Conservation (phyloP, 495 filamentous ascomycete genomes). For the Glutinoglossum americanum region DNA sequence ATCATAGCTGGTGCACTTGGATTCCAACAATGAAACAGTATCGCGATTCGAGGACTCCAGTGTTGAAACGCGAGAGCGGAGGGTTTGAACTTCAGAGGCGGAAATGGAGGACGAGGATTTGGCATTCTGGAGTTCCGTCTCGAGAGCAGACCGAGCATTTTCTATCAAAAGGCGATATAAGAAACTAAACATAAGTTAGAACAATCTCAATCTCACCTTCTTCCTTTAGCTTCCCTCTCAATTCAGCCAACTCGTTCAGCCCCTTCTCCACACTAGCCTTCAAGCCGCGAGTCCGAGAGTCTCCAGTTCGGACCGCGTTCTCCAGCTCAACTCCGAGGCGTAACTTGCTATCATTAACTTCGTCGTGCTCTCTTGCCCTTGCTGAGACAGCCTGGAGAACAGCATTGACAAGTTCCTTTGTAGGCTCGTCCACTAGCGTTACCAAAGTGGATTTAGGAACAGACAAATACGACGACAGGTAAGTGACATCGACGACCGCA, state of each 20-base stretch:
- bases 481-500: slow-evolving; percentile 46
- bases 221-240: slow-evolving; percentile 55
- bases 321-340: slow-evolving; percentile 82
- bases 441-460: slow-evolving; percentile 46
- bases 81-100: slow-evolving; percentile 48
- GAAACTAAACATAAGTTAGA: neutral
- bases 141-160: slow-evolving; percentile 38
- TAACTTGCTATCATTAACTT: slow-evolving; percentile 60
- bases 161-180: slow-evolving; percentile 21
- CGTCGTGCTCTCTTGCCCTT: slow-evolving; percentile 63
- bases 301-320: slow-evolving; percentile 56
- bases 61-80: slow-evolving; percentile 59
- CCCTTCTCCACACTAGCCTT: slow-evolving; percentile 64
- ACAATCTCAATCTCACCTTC: slow-evolving; percentile 37
- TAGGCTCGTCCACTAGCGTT: slow-evolving; percentile 47
- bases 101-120: slow-evolving; percentile 57
- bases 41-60: slow-evolving; percentile 85
- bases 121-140: slow-evolving; percentile 60
- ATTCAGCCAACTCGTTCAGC: slow-evolving; percentile 52
- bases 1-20: slow-evolving; percentile 74
- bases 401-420: slow-evolving; percentile 47
- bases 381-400: slow-evolving; percentile 42
- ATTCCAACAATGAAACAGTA: slow-evolving; percentile 65
- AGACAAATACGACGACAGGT: slow-evolving; percentile 52
- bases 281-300: slow-evolving; percentile 58